phyloP scores from a whole-genome alignment of 2,329 filamentous ascomycete genomes.

The Coniochaeta sp. region DNA sequence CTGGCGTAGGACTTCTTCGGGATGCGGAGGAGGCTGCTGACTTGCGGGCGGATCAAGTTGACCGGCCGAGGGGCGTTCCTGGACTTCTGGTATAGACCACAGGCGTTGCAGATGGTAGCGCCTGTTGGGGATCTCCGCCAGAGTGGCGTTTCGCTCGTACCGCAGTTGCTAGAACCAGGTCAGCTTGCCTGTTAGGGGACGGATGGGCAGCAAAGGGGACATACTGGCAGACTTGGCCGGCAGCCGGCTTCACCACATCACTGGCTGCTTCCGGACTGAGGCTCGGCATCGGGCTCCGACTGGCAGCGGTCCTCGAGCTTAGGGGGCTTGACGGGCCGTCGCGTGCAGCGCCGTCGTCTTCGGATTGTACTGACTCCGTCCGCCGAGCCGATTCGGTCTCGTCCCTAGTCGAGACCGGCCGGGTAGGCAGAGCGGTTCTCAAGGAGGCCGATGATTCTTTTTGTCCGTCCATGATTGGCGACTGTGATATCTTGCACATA shows the following conservation, averaged over 20 bases:
- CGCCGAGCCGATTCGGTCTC: conserved; percentile 6
- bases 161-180: conserved; percentile 67
- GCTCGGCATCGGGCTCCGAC: conserved; percentile 9
- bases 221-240: conserved; percentile 1
- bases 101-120: conserved; percentile 95
- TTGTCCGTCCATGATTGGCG: background rate
- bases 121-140: conserved; percentile 93
- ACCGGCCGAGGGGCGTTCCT: conserved; percentile 86
- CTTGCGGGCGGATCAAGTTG: conserved; percentile 73
- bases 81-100: conserved; percentile 89
- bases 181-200: background rate
- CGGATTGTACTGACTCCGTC: background rate
- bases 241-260: background rate
- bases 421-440: conserved; percentile 17
- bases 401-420: conserved; percentile 12
- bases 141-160: conserved; percentile 85
- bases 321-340: background rate
- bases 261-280: background rate
- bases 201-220: background rate
- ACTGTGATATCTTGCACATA: background rate
- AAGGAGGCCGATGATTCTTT: background rate
- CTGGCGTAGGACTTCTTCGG: conserved; percentile 31
- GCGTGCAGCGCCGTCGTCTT: background rate
- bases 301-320: background rate
- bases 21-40: conserved; percentile 34